phyloP scores from a whole-genome alignment of 106 monocot species.

The Chionographis japonica region DNA sequence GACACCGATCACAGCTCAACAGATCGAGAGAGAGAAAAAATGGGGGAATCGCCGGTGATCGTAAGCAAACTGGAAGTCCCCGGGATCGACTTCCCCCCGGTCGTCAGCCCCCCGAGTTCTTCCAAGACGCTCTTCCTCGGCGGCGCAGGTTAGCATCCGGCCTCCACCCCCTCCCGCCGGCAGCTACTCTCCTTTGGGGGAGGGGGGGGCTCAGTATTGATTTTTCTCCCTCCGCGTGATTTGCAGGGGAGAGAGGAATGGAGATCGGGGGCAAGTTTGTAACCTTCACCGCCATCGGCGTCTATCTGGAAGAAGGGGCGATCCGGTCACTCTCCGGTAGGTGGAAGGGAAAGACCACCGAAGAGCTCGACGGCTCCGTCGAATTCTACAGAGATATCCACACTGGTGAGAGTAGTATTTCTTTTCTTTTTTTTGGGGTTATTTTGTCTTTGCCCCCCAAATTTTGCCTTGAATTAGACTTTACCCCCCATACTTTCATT shows the following conservation, averaged over 20 bases:
- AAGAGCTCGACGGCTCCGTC: constrained; percentile 27
- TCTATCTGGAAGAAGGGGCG: constrained; percentile 46
- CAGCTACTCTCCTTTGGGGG: too few species aligned
- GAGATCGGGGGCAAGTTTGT: constrained; percentile 55
- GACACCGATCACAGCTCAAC: too few species aligned
- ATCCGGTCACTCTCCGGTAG: constrained; percentile 30
- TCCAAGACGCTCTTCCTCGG: constrained; percentile 46
- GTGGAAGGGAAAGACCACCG: constrained; percentile 50
- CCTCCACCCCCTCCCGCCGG: not conserved
- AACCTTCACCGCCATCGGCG: constrained; percentile 61
- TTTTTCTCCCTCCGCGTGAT: too few species aligned
- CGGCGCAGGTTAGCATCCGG: constrained; percentile 53
- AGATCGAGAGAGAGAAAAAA: not conserved
- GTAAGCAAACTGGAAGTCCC: constrained; percentile 35
- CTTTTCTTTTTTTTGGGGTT: not conserved
- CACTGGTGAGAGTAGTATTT: constrained; percentile 31
- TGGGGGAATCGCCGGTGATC: constrained; percentile 2
- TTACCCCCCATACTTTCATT: too few species aligned
- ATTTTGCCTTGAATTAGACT: too few species aligned
- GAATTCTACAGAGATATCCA: constrained; percentile 50
- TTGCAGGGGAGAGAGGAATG: constrained; percentile 56
- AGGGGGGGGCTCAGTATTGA: too few species aligned
- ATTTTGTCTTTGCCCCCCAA: too few species aligned
- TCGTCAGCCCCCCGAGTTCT: constrained; percentile 34
- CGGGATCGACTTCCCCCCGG: constrained; percentile 36